A percentile compares a stretch with the other conserved stretches of the same genome.
These are phyloP conservation scores for Suillus weaverae DNA, from an alignment of 768 basidiomycete genomes.

Conservation along the genomic window DNA sequence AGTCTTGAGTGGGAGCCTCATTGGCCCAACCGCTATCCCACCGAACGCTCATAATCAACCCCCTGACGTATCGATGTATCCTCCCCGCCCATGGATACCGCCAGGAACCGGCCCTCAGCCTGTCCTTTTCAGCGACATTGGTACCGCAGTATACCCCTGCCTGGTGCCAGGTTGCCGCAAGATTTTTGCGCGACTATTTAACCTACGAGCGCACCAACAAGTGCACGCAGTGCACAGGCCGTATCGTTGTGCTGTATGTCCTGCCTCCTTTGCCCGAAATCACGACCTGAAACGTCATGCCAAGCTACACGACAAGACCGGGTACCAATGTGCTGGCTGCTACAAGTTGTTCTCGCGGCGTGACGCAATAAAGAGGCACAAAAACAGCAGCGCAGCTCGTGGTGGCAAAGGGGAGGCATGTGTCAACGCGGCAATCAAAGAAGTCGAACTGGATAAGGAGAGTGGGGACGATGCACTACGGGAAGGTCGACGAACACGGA, in stretches of 20 bases:
- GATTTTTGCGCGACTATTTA: slow-evolving; percentile 67
- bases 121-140: slow-evolving; percentile 48
- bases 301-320: slow-evolving; percentile 68
- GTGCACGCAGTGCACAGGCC: slow-evolving; percentile 66
- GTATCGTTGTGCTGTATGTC: slow-evolving; percentile 61
- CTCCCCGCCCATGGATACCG: slow-evolving; percentile 32
- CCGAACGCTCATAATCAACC: slow-evolving; percentile 22
- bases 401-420: slow-evolving; percentile 55
- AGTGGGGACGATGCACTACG: slow-evolving; percentile 40
- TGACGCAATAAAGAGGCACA: slow-evolving; percentile 79
- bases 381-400: slow-evolving; percentile 54
- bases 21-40: slow-evolving; percentile 45
- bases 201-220: slow-evolving; percentile 70
- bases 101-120: slow-evolving; percentile 22
- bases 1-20: slow-evolving; percentile 76
- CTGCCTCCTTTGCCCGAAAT: slow-evolving; percentile 75
- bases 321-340: slow-evolving; percentile 74
- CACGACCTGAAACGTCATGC: slow-evolving; percentile 81
- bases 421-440: slow-evolving; percentile 56
- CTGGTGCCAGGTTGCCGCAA: slow-evolving; percentile 63
- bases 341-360: slow-evolving; percentile 73
- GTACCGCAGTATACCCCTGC: slow-evolving; percentile 81
- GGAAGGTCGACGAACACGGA: slow-evolving; percentile 59
- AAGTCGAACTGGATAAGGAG: slow-evolving; percentile 51
- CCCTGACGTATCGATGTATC: slow-evolving; percentile 34